Percentiles rank a stretch among this genome's conserved stretches.
phyloP scores from a whole-genome alignment of 306 rosid species.

The Spatholobus suberectus region DNA sequence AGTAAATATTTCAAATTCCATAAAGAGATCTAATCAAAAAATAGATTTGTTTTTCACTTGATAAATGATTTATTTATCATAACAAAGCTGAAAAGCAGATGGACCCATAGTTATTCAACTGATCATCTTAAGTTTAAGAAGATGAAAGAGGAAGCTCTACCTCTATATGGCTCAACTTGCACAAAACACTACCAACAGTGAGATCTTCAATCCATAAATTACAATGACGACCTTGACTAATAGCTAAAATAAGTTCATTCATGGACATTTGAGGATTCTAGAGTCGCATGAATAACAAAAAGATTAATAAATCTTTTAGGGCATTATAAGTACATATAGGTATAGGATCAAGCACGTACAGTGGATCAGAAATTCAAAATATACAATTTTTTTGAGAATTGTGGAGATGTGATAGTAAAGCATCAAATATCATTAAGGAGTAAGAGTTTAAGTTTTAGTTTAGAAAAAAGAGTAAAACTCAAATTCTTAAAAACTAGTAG shows the following conservation, averaged over 20 bases:
- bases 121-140: conserved; percentile 22
- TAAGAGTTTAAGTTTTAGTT: too few species aligned
- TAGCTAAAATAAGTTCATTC: conserved; percentile 60
- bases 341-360: too few species aligned
- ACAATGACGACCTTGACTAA: conserved; percentile 81
- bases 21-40: too few species aligned
- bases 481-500: too few species aligned
- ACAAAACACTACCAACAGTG: conserved; percentile 63
- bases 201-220: conserved; percentile 78
- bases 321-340: too few species aligned
- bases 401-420: too few species aligned
- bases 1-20: too few species aligned
- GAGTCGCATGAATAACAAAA: conserved; percentile 46
- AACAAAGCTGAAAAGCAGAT: conserved; percentile 15
- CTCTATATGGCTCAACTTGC: conserved; percentile 81
- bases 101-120: conserved; percentile 2
- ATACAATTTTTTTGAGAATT: too few species aligned
- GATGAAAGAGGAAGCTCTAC: conserved; percentile 46
- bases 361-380: too few species aligned
- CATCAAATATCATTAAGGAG: too few species aligned
- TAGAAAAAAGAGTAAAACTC: too few species aligned
- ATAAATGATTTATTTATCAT: not conserved
- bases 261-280: conserved; percentile 77
- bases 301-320: too few species aligned
- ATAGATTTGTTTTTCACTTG: not conserved